Conservation (phyloP, 2,329 filamentous ascomycete species). For the Trichoderma sp. region DNA sequence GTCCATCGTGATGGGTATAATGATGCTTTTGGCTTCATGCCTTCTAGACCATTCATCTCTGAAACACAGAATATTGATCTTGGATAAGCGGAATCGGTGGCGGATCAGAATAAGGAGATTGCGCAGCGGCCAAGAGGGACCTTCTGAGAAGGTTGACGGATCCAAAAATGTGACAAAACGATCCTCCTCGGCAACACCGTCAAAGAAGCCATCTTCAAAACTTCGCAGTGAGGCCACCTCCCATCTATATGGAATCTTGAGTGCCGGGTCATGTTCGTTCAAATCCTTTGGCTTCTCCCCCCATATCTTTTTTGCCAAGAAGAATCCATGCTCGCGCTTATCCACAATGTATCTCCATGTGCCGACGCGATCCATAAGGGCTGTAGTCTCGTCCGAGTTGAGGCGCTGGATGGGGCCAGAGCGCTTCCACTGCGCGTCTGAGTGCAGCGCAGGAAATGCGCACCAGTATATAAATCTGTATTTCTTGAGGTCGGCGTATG, state of each 20-base stretch:
- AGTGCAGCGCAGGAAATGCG: conserved; percentile 89
- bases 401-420: conserved; percentile 54
- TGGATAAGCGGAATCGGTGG: conserved; percentile 72
- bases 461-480: conserved; percentile 99
- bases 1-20: conserved; percentile 65
- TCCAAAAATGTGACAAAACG: conserved; percentile 85
- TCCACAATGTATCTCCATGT: conserved; percentile 86
- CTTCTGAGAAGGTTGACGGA: conserved; percentile 82
- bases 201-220: conserved; percentile 87
- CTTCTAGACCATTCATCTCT: conserved; percentile 75
- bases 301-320: conserved; percentile 77
- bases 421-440: conserved; percentile 77
- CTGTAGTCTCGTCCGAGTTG: conserved; percentile 66
- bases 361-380: conserved; percentile 77
- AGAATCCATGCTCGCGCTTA: conserved; percentile 86
- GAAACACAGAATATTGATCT: conserved; percentile 85
- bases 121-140: conserved; percentile 88
- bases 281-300: conserved; percentile 40
- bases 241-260: conserved; percentile 68
- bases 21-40: conserved; percentile 77
- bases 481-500: conserved; percentile 94
- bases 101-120: conserved; percentile 84
- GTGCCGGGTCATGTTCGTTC: conserved; percentile 46
- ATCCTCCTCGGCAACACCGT: conserved; percentile 66
- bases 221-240: conserved; percentile 69